These are phyloP conservation scores for Chromera velia DNA, from an alignment of 73 alveolate species.

Conservation along the genomic window DNA sequence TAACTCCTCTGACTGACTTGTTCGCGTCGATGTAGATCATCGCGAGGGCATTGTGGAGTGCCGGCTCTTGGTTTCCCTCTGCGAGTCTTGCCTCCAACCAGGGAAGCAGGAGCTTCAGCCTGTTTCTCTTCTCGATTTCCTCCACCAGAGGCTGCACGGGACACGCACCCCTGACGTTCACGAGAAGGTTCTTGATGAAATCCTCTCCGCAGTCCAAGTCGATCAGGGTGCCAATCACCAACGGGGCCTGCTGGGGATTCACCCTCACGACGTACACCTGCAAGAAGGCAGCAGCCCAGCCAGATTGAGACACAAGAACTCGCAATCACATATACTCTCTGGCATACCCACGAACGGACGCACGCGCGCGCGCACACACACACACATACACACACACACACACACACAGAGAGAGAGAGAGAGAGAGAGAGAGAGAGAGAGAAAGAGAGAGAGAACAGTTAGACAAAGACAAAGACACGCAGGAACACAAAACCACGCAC, in stretches of 20 bases:
- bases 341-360: no score
- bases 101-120: conserved; percentile 86
- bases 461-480: no score
- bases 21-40: conserved; percentile 86
- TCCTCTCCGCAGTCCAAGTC: conserved; percentile 37
- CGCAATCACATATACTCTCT: no score
- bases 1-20: conserved; percentile 1
- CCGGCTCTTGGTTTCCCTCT: conserved; percentile 84
- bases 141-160: conserved; percentile 37
- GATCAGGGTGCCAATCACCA: conserved; percentile 20
- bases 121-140: conserved; percentile 64
- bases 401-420: no score
- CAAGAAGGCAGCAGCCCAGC: no score
- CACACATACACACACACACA: no score
- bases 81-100: conserved; percentile 97
- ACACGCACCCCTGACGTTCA: conserved; percentile 29
- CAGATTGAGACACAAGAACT: no score
- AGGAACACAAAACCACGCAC: no score
- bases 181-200: conserved; percentile 30
- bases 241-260: conserved; percentile 21
- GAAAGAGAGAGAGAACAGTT: no score
- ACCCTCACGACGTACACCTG: conserved; percentile 44
- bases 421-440: no score
- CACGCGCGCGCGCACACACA: no score
- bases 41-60: conserved; percentile 89